phyloP scores from a whole-genome alignment of 306 rosid genomes.

The Casuarina equisetifolia region DNA sequence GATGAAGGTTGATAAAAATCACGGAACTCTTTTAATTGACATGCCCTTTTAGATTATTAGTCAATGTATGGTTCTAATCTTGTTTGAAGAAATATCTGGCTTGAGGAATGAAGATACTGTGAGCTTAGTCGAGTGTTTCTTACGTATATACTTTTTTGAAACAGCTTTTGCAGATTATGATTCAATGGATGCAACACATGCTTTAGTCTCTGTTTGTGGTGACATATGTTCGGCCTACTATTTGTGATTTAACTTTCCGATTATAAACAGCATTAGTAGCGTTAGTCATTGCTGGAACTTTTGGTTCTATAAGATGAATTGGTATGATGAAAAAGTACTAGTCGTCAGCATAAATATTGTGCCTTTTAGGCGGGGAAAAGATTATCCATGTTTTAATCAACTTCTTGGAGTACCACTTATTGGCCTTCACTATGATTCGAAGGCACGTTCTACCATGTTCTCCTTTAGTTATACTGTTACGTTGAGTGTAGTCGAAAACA shows the following conservation, averaged over 20 bases:
- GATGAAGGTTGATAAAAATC: background rate
- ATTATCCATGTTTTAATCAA: no score
- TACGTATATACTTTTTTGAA: background rate
- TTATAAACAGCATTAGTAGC: background rate
- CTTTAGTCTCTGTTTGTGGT: background rate
- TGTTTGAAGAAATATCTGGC: constrained; percentile 12
- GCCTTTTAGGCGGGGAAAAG: no score
- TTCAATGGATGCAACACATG: background rate
- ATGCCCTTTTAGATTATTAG: constrained; percentile 16
- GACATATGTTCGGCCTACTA: background rate
- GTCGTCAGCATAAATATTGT: background rate
- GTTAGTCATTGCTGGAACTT: background rate
- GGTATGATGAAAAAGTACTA: background rate
- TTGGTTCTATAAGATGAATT: background rate
- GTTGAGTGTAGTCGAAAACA: no score
- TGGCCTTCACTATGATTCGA: no score
- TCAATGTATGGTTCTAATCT: constrained; percentile 9
- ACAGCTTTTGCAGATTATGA: background rate
- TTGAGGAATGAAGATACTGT: constrained; percentile 12
- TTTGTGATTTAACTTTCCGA: background rate
- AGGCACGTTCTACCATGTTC: no score
- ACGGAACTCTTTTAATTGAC: constrained; percentile 22
- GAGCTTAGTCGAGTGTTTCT: constrained; percentile 4
- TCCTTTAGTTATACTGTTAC: no score
- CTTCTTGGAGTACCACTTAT: no score